Percentiles rank a stretch among this genome's conserved stretches.
Evolutionary conservation across 768 basidiomycete genomes (phyloP).

Genomic region (Lepiota venenata): DNA sequence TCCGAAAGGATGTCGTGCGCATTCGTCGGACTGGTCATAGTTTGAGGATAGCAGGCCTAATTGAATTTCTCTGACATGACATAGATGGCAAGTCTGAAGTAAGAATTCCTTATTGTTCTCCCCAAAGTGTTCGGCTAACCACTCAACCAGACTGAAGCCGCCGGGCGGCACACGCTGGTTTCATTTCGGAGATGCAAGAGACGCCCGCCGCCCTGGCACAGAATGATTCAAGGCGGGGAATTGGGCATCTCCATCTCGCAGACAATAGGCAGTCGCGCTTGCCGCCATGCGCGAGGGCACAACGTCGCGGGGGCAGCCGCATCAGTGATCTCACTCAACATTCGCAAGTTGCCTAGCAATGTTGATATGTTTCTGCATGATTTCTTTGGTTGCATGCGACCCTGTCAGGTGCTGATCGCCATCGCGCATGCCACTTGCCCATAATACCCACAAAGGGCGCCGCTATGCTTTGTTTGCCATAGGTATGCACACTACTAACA

Average conservation of each 20-base stretch:
- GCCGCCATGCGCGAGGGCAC: background rate
- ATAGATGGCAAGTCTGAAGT: background rate
- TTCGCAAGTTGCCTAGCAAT: slow-evolving; percentile 9
- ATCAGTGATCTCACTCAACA: slow-evolving; percentile 1
- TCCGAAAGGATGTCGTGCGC: slow-evolving; percentile 40
- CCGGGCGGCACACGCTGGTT: background rate
- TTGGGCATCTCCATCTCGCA: background rate
- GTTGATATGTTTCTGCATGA: background rate
- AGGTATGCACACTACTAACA: background rate
- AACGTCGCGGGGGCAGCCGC: background rate
- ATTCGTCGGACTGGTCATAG: slow-evolving; percentile 15
- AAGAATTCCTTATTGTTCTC: slow-evolving; percentile 9
- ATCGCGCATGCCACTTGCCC: too few relatives aligned
- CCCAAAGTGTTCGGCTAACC: background rate
- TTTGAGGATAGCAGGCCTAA: background rate
- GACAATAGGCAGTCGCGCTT: background rate
- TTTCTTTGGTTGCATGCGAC: too few relatives aligned
- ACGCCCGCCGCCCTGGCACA: too few relatives aligned
- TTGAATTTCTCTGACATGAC: background rate
- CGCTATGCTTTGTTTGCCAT: background rate
- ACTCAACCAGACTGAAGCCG: background rate
- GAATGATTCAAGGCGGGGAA: background rate
- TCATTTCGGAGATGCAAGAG: background rate
- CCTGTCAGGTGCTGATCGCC: too few relatives aligned
- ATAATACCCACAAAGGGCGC: background rate